Evolutionary conservation across 176 grass and related monocot species (phyloP), one percentile per base, ranked within the genome.

Genomic region (Aegilops tauschii): DNA sequence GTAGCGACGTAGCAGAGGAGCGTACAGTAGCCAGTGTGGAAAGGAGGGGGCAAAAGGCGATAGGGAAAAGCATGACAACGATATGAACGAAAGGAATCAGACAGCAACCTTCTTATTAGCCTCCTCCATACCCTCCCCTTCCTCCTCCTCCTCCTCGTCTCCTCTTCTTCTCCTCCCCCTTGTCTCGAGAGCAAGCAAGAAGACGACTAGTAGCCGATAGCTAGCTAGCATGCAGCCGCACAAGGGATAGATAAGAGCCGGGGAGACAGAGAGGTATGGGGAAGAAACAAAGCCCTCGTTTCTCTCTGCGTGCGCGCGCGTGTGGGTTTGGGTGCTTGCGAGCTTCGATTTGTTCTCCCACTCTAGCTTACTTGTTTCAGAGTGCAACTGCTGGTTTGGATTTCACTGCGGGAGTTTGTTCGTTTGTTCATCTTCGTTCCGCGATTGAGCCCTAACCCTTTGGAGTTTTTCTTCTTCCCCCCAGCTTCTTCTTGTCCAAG

Each of bases 341-440:
- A 86, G 73, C 76, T 87, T 87, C 40, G 20, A 44, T 73, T 93
- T 78, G 32, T 84, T 85, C 66, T 64, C 18, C 83, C 34, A 13
- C 71, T 59, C 88, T 8, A 47, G 70, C 36, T 74, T 83, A 25
- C 80, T 91, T 87, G 89, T 91, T 89, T 70, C 71, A 80, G 89
- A 93, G 93, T 87, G 93, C 93, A 92, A 95, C 88, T 87, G 84
- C 50, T 90, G 69, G 87, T 65, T 93, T 93, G 89, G 87, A 93
- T 93, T 92, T 92, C 89, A 59, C 89, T 87, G 84, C 74, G 69
- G 27, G 39, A n/a, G 79, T 86, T 97, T 99, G 80, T 91, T 92
- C 69, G 65, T 92, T 90, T 92, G 87, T 91, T 93, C 28, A 70
- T 86, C 84, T 88, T 72, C 76, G 73, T 87, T 58, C 18, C 3